Conservation (phyloP, 2,329 filamentous ascomycete species). For the Sporothrix curviconia region DNA sequence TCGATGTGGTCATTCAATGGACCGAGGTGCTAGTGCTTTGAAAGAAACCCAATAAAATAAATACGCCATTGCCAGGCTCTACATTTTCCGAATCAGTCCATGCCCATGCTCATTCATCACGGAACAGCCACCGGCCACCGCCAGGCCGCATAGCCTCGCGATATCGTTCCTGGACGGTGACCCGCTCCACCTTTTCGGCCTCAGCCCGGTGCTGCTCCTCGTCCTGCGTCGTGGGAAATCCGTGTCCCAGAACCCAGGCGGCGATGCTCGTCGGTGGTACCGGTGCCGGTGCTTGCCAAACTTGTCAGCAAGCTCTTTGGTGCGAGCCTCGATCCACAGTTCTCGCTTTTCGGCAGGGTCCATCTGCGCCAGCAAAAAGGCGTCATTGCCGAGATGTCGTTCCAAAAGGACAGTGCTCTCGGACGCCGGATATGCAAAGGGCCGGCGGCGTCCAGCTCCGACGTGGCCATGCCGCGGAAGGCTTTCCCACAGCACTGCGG, state of each 20-base stretch:
- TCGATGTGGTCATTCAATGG: no score
- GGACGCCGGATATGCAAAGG: conserved; percentile 26
- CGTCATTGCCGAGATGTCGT: conserved; percentile 50
- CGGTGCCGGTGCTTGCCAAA: conserved; percentile 72
- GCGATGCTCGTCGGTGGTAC: conserved; percentile 63
- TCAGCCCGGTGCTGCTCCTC: conserved; percentile 57
- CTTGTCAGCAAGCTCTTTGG: conserved; percentile 63
- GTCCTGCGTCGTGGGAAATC: conserved; percentile 91
- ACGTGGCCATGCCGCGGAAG: conserved; percentile 60
- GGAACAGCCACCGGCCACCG: conserved; percentile 76
- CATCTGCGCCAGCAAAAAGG: conserved; percentile 55
- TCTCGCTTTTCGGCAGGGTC: conserved; percentile 54
- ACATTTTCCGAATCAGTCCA: not conserved
- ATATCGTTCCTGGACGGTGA: conserved; percentile 65
- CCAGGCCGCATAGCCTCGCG: conserved; percentile 72
- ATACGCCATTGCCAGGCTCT: not conserved
- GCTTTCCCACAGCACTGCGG: conserved; percentile 69
- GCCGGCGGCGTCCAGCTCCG: conserved; percentile 36
- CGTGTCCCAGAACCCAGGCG: conserved; percentile 83
- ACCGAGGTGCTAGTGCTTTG: no score
- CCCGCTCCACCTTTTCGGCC: conserved; percentile 56
- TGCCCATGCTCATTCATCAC: conserved; percentile 53
- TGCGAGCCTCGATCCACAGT: conserved; percentile 68
- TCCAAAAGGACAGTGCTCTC: conserved; percentile 48
- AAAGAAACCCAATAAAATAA: not conserved